Percentiles rank a stretch among this genome's conserved stretches.
phyloP scores from a whole-genome alignment of 2,329 filamentous ascomycete genomes.

The Ustulina deusta region DNA sequence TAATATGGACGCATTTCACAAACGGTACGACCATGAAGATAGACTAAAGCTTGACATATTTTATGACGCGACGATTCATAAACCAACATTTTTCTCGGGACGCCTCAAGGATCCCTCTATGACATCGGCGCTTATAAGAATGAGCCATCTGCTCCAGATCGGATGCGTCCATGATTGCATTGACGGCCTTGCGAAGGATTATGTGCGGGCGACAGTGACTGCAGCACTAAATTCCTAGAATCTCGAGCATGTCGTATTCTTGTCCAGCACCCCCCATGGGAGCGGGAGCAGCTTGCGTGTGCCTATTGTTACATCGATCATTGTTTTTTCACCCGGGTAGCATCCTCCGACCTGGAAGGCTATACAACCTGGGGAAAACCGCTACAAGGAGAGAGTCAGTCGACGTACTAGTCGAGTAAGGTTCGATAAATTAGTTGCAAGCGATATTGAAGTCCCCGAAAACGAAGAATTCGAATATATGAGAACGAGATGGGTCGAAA shows the following conservation, averaged over 20 bases:
- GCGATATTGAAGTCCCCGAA: background rate
- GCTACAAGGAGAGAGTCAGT: background rate
- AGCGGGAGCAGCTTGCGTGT: constrained; percentile 3
- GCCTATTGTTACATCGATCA: no score
- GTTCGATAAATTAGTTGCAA: background rate
- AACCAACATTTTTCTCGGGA: background rate
- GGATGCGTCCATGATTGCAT: background rate
- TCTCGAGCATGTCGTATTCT: constrained; percentile 1
- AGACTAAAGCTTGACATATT: background rate
- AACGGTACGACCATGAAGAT: background rate
- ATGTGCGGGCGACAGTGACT: background rate
- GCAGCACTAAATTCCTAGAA: background rate
- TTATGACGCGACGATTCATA: background rate
- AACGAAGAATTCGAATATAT: background rate
- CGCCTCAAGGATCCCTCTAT: background rate
- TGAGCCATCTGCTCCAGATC: background rate
- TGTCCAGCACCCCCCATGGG: constrained; percentile 1
- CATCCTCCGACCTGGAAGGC: no score
- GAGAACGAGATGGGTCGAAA: background rate
- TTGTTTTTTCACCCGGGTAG: no score
- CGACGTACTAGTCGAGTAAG: background rate
- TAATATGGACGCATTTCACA: constrained; percentile 3
- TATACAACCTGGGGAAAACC: background rate
- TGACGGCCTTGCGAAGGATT: background rate
- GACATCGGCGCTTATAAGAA: background rate